These are phyloP conservation scores for Polysphondylium violaceum DNA, from an alignment of 78 protist species.

Conservation along the genomic window DNA sequence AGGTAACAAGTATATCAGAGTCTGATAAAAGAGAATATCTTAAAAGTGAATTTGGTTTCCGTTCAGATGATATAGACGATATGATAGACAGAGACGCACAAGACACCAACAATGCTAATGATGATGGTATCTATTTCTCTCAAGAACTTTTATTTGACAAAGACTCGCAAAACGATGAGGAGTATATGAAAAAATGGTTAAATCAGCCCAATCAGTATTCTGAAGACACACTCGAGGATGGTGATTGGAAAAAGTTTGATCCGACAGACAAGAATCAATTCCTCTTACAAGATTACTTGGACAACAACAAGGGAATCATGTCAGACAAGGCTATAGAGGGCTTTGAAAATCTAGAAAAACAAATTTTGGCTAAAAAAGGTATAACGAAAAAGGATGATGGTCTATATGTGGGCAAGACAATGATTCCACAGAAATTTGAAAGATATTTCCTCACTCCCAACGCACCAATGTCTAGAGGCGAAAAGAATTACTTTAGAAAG, in stretches of 20 bases:
- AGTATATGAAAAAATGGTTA: slow-evolving; percentile 25
- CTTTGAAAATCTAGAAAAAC: neutral
- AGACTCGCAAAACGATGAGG: slow-evolving; percentile 13
- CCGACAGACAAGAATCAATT: no score
- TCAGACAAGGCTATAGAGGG: neutral
- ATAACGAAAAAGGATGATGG: slow-evolving; percentile 19
- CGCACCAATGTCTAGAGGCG: neutral
- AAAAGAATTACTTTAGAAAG: slow-evolving; percentile 8
- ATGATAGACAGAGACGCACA: neutral
- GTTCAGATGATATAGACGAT: neutral
- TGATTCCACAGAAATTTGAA: neutral
- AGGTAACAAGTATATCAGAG: neutral
- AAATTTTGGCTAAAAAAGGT: slow-evolving; percentile 50
- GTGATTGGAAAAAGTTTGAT: slow-evolving; percentile 48
- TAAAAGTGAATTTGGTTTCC: neutral
- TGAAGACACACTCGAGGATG: neutral
- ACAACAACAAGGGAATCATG: neutral
- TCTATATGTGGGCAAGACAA: slow-evolving; percentile 24
- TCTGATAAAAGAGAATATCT: neutral
- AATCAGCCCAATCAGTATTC: neutral
- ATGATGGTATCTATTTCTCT: neutral
- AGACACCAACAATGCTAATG: neutral
- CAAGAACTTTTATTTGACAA: neutral
- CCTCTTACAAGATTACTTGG: neutral
- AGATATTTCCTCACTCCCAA: slow-evolving; percentile 27